Conservation (phyloP, 805 yeast species). For the Nakazawaea anatomiae region DNA sequence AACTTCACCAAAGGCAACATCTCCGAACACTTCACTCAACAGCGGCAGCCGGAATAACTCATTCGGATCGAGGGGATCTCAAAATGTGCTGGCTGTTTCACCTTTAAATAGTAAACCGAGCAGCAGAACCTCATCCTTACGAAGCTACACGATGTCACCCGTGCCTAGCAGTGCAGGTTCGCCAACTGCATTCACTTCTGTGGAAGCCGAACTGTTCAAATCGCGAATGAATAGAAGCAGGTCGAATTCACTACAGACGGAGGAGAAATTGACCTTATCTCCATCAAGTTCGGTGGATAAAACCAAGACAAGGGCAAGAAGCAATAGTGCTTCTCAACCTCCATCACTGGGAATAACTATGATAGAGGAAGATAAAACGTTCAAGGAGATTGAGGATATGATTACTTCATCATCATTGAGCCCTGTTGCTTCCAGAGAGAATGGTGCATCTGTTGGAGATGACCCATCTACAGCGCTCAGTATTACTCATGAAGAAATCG, state of each 20-base stretch:
- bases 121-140: conserved; percentile 19
- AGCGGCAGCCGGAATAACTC: conserved; percentile 2
- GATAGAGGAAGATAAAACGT: conserved; percentile 11
- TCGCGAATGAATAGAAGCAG: conserved; percentile 19
- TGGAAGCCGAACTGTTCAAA: conserved; percentile 14
- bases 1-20: neutral
- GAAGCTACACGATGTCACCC: conserved; percentile 17
- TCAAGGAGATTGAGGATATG: neutral
- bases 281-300: conserved; percentile 13
- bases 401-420: neutral
- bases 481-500: conserved; percentile 4
- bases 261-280: conserved; percentile 1
- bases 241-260: conserved; percentile 20
- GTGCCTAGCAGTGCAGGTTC: neutral
- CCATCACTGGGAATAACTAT: conserved; percentile 16
- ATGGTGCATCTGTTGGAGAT: conserved; percentile 12
- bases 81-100: neutral
- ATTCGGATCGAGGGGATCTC: neutral
- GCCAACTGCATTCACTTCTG: neutral
- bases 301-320: conserved; percentile 18
- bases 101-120: neutral
- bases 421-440: neutral
- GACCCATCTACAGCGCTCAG: conserved; percentile 2
- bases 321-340: conserved; percentile 18
- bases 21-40: too few species aligned